Percentiles rank a stretch among this genome's conserved stretches.
These are phyloP conservation scores for Microcera coccophila DNA, from an alignment of 2,329 filamentous ascomycete genomes.

Conservation along the genomic window DNA sequence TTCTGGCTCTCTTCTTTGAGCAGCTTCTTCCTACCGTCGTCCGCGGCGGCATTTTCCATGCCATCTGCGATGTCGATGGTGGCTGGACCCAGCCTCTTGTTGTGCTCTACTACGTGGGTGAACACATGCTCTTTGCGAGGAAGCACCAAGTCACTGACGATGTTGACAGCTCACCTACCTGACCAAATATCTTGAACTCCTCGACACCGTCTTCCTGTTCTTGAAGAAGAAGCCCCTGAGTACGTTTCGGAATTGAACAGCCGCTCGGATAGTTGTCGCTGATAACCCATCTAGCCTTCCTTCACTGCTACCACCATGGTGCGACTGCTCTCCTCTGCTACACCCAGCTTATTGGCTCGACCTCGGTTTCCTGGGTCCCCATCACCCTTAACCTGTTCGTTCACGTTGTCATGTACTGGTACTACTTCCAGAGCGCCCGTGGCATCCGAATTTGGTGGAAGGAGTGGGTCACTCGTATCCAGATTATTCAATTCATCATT, in stretches of 20 bases:
- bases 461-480: constrained; percentile 97
- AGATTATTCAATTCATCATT: constrained; percentile 96
- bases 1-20: constrained; percentile 84
- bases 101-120: constrained; percentile 88
- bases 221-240: constrained; percentile 98
- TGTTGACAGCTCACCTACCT: constrained; percentile 81
- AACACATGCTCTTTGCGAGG: neutral
- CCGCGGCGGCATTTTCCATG: constrained; percentile 78
- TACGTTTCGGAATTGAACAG: too few species aligned
- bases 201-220: constrained; percentile 95
- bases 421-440: constrained; percentile 98
- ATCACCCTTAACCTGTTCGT: constrained; percentile 91
- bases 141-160: constrained; percentile 12
- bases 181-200: constrained; percentile 93
- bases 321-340: constrained; percentile 96
- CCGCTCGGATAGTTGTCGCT: too few species aligned
- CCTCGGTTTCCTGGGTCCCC: constrained; percentile 89
- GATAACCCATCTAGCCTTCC: constrained; percentile 64
- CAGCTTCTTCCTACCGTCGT: constrained; percentile 81
- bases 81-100: constrained; percentile 94
- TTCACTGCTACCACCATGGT: constrained; percentile 98
- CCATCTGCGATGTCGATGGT: constrained; percentile 75
- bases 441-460: constrained; percentile 99
- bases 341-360: constrained; percentile 90
- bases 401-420: constrained; percentile 99